Evolutionary conservation across 148 eudicot species (phyloP).

Genomic region (Rhododendron williamsianum): DNA sequence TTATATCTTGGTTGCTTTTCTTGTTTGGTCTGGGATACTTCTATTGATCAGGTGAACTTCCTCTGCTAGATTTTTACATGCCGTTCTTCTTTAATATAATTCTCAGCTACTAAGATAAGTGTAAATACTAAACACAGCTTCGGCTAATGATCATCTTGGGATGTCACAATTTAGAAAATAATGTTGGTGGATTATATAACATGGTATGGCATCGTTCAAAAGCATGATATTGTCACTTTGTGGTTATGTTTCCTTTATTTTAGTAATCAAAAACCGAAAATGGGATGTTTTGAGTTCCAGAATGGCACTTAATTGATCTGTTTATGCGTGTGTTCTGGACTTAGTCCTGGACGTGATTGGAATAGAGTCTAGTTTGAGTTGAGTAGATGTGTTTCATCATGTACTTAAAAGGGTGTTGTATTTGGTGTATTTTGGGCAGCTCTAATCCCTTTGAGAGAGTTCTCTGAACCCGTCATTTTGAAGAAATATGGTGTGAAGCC

Average conservation of each 20-base stretch:
- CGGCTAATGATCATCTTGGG: background rate
- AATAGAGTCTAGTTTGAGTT: background rate
- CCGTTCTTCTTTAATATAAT: background rate
- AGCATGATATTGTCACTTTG: background rate
- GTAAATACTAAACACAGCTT: background rate
- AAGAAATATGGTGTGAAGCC: slow-evolving; percentile 65
- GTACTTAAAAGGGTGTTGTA: background rate
- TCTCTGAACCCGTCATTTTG: slow-evolving; percentile 35
- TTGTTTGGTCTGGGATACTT: background rate
- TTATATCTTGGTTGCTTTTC: background rate
- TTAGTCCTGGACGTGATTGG: background rate
- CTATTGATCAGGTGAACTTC: background rate
- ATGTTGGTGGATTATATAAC: background rate
- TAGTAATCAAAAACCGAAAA: background rate
- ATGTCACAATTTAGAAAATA: background rate
- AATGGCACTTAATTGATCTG: background rate
- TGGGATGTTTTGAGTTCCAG: background rate
- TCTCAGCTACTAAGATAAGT: background rate
- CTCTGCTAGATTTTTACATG: background rate
- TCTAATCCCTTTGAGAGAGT: slow-evolving; percentile 53
- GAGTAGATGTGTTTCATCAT: background rate
- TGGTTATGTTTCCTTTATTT: background rate
- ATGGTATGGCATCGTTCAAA: background rate
- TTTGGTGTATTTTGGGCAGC: slow-evolving; percentile 31
- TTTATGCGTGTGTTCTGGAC: background rate